These are phyloP conservation scores for Sungouiella blattae DNA, from an alignment of 805 yeast species.

Conservation along the genomic window DNA sequence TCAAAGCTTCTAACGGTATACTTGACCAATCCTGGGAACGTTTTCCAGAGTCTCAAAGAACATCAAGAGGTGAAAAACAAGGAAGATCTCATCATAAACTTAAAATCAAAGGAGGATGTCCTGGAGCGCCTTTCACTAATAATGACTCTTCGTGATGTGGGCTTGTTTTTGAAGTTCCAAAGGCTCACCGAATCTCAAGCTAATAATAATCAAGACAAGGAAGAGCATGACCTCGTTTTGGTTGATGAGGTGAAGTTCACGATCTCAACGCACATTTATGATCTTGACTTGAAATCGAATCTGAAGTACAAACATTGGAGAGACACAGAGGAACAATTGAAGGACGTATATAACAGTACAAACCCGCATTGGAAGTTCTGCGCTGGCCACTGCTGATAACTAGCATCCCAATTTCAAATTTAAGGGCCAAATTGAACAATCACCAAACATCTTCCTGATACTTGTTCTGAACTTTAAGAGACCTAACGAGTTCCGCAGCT, in stretches of 20 bases:
- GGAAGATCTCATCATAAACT: conserved; percentile 28
- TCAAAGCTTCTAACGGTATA: conserved; percentile 1
- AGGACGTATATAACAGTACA: conserved; percentile 27
- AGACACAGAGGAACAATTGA: conserved; percentile 37
- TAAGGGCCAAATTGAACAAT: too few relatives aligned
- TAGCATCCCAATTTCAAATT: too few relatives aligned
- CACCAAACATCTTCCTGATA: conserved; percentile 99
- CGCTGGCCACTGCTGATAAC: too few relatives aligned
- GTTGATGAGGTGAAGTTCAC: conserved; percentile 24
- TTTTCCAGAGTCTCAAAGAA: conserved; percentile 30
- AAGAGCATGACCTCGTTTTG: conserved; percentile 22
- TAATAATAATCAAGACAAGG: conserved; percentile 27
- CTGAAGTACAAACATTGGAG: conserved; percentile 45
- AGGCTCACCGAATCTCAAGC: conserved; percentile 16
- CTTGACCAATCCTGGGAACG: conserved; percentile 2
- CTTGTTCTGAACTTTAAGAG: conserved; percentile 76
- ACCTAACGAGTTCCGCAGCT: conserved; percentile 75
- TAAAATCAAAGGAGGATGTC: conserved; percentile 33
- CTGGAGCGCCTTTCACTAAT: conserved; percentile 37
- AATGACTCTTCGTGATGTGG: conserved; percentile 59
- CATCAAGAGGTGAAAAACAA: conserved; percentile 32
- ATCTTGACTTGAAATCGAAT: conserved; percentile 47
- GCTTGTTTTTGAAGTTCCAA: conserved; percentile 44
- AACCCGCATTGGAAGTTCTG: conserved; percentile 31
- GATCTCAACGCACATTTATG: conserved; percentile 40